phyloP scores from a whole-genome alignment of 75 land plant genomes.

The Pinus taeda region DNA sequence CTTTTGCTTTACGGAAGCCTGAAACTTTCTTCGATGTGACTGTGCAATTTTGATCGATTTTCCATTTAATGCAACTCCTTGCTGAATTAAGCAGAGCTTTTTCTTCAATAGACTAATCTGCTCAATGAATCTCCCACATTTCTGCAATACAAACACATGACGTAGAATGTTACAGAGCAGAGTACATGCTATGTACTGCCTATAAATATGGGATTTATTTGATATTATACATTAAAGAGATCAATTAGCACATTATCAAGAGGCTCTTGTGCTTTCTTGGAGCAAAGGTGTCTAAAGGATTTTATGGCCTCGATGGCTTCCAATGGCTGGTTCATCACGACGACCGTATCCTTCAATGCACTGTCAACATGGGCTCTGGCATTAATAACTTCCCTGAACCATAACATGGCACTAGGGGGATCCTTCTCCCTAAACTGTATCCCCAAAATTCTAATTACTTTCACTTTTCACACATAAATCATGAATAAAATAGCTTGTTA shows the following conservation, averaged over 20 bases:
- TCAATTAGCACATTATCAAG: no score
- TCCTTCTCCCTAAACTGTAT: conserved; percentile 35
- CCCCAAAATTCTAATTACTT: no score
- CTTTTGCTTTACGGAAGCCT: conserved; percentile 16
- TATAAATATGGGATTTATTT: no score
- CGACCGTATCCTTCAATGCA: conserved; percentile 22
- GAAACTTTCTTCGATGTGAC: conserved; percentile 27
- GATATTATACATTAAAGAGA: no score
- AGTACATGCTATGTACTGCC: no score
- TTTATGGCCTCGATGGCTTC: no score
- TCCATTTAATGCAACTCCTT: conserved; percentile 37
- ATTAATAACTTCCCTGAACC: conserved; percentile 62
- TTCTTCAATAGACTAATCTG: conserved; percentile 80
- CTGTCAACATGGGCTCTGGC: conserved; percentile 1
- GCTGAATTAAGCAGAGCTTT: no score
- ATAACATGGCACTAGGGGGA: conserved; percentile 20
- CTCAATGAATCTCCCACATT: conserved; percentile 86
- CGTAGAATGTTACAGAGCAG: not conserved
- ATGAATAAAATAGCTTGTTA: no score
- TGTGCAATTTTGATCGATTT: conserved; percentile 86
- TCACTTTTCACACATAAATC: no score
- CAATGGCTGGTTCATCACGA: conserved; percentile 63
- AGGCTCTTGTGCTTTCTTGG: no score
- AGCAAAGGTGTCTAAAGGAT: no score
- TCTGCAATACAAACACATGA: conserved; percentile 19